Base-by-base conservation (phyloP, 768 basidiomycete genomes). In the Boletus patriciae region DNA sequence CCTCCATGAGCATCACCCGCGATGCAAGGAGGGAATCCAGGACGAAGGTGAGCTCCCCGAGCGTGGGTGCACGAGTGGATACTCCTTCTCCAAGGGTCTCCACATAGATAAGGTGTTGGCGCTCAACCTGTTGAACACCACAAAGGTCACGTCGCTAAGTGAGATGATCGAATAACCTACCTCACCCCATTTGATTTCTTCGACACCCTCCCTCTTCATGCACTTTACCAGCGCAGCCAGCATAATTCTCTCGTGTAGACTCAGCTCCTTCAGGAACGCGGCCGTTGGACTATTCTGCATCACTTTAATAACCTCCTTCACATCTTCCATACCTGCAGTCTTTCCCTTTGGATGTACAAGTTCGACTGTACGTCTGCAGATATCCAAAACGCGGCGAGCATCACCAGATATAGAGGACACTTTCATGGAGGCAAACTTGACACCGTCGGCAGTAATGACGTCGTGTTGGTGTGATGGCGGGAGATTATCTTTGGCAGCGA, bases 251-350 rank as follows among this genome's bases (percentile, higher is more conserved):
- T 97, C 94, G 66, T 96, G 92, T 59, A 93, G 80, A 72, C 90
- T 90, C 63, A 92, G 87, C 36, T 90, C 86, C 45, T 82, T 82
- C 25, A 98, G 73, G 66, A 87, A 97, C 15, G 86, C 86, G 5
- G 92, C 89, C 1, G 88, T 92, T 3, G 94, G 94, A 62, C 90
- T 94, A 62, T 91, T 92, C 66, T 95, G 93, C 87, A 96, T 90
- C 40, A 82, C 83, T 62, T 84, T 83, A 51, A 94, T 84, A 10
- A 96, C 92, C 48, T 85, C 82, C 63, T 80, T 83, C 62, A 96
- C 85, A 54, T 96, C 90, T 19, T 80, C 81, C 1, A 83, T 82
- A 23, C 80, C 78, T 13, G 89, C 92, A 0, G 83, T 76, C 58
- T 74, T 71, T 51, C 73, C 72, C 2, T 73, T 71, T 31, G 77